These are phyloP conservation scores for Limnanthes douglasii DNA, from an alignment of 345 rosid genomes.

Conservation along the genomic window DNA sequence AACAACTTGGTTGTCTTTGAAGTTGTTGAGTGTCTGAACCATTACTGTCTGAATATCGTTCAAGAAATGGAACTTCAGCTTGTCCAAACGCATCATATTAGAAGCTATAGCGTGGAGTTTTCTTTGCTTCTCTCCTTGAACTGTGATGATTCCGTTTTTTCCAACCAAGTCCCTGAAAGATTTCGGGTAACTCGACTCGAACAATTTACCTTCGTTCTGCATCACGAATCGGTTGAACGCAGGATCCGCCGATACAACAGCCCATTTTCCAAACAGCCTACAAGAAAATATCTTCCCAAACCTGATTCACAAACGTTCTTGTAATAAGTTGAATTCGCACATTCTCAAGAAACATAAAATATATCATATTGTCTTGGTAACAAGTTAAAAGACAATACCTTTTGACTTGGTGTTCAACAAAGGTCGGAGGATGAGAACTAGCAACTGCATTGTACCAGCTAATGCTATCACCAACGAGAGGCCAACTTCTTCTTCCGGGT, in stretches of 20 bases:
- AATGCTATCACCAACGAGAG: conserved; percentile 55
- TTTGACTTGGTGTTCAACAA: conserved; percentile 44
- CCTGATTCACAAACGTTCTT: conserved; percentile 12
- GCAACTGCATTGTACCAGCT: conserved; percentile 72
- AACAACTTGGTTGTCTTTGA: conserved; percentile 32
- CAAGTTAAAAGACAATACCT: conserved; percentile 15
- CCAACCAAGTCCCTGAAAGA: conserved; percentile 81
- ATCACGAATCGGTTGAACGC: conserved; percentile 50
- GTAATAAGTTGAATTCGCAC: too few species aligned
- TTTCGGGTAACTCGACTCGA: conserved; percentile 78
- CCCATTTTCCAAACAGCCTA: conserved; percentile 60
- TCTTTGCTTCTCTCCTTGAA: conserved; percentile 68
- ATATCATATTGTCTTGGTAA: neutral
- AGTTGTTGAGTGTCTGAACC: conserved; percentile 23
- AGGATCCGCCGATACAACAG: conserved; percentile 68
- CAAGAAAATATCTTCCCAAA: conserved; percentile 72
- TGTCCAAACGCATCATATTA: conserved; percentile 60
- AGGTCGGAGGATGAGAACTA: conserved; percentile 60
- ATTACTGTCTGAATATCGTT: conserved; percentile 44
- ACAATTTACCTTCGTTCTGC: conserved; percentile 71
- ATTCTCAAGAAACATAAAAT: neutral
- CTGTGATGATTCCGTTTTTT: conserved; percentile 64
- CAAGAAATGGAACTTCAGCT: conserved; percentile 55
- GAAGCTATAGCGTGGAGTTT: conserved; percentile 71
- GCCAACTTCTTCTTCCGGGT: conserved; percentile 75